Evolutionary conservation across 768 basidiomycete species (phyloP).

Genomic region (Panaeolus cyanescens): DNA sequence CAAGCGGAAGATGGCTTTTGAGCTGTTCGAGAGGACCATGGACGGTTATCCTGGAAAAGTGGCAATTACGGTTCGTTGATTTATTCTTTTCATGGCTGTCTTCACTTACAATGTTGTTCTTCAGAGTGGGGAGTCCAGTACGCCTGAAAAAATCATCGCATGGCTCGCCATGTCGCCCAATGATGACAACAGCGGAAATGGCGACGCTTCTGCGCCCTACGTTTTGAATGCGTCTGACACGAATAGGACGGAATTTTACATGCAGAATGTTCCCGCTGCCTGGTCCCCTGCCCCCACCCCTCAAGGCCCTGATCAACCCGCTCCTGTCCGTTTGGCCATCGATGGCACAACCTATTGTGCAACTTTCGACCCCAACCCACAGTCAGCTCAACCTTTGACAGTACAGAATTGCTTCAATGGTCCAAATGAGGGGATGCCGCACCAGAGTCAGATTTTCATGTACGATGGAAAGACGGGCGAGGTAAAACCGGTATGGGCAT

Average conservation of each 20-base stretch:
- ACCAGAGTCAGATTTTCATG: constrained; percentile 57
- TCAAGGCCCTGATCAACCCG: constrained; percentile 11
- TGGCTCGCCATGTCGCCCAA: neutral
- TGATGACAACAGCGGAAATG: neutral
- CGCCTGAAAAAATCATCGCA: neutral
- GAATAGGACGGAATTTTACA: constrained; percentile 43
- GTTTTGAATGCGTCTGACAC: constrained; percentile 48
- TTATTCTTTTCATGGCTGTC: neutral
- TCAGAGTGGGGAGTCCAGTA: neutral
- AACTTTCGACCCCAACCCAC: constrained; percentile 57
- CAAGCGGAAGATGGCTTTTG: neutral
- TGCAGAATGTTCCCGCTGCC: constrained; percentile 24
- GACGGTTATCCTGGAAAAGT: neutral
- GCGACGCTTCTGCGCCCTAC: constrained; percentile 17
- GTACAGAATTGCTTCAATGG: constrained; percentile 42
- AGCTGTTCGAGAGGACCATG: neutral
- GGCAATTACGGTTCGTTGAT: neutral
- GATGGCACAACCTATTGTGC: constrained; percentile 45
- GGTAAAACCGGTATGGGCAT: constrained; percentile 53
- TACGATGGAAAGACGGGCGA: constrained; percentile 48
- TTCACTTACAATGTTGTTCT: neutral
- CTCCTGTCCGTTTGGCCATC: constrained; percentile 11
- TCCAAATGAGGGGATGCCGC: constrained; percentile 15
- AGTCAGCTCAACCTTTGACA: constrained; percentile 45
- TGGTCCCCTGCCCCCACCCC: constrained; percentile 4